Conservation (phyloP, 495 filamentous ascomycete species). For the Penicillium coprophilum region DNA sequence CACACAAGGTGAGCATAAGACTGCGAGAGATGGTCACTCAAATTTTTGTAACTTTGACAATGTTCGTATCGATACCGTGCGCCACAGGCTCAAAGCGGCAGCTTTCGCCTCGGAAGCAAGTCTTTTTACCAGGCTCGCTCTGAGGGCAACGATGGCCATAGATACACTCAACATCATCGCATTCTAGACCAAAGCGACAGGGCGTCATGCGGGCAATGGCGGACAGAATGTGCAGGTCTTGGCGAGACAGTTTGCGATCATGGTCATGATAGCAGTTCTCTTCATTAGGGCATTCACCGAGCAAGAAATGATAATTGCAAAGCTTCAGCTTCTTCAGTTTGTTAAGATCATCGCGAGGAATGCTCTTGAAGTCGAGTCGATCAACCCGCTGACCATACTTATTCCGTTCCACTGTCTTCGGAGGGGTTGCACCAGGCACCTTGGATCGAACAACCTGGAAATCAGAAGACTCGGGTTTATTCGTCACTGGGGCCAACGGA, state of each 20-base stretch:
- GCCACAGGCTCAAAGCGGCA: slow-evolving; percentile 51
- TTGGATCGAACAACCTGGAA: slow-evolving; percentile 52
- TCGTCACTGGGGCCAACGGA: slow-evolving; percentile 36
- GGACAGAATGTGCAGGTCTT: slow-evolving; percentile 65
- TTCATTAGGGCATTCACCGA: slow-evolving; percentile 67
- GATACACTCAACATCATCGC: slow-evolving; percentile 74
- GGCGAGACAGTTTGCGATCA: slow-evolving; percentile 63
- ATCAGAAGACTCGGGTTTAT: slow-evolving; percentile 31
- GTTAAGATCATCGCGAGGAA: slow-evolving; percentile 58
- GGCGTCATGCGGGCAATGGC: slow-evolving; percentile 76
- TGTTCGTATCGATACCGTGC: slow-evolving; percentile 53
- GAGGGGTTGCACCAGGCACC: slow-evolving; percentile 48
- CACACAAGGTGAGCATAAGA: slow-evolving; percentile 8
- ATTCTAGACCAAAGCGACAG: slow-evolving; percentile 70
- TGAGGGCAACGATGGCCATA: slow-evolving; percentile 71
- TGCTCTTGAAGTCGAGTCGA: slow-evolving; percentile 49
- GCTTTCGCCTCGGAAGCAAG: slow-evolving; percentile 51
- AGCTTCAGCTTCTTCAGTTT: slow-evolving; percentile 69
- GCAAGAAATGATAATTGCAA: slow-evolving; percentile 83
- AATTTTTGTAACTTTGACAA: slow-evolving; percentile 54
- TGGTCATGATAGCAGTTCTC: slow-evolving; percentile 74
- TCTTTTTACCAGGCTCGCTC: slow-evolving; percentile 48
- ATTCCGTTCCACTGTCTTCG: slow-evolving; percentile 64
- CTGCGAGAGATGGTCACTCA: slow-evolving; percentile 20
- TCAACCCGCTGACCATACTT: slow-evolving; percentile 72